Percentiles rank a stretch among this genome's conserved stretches.
Conservation (phyloP, 2,329 filamentous ascomycete species). For the Venturia asperata region DNA sequence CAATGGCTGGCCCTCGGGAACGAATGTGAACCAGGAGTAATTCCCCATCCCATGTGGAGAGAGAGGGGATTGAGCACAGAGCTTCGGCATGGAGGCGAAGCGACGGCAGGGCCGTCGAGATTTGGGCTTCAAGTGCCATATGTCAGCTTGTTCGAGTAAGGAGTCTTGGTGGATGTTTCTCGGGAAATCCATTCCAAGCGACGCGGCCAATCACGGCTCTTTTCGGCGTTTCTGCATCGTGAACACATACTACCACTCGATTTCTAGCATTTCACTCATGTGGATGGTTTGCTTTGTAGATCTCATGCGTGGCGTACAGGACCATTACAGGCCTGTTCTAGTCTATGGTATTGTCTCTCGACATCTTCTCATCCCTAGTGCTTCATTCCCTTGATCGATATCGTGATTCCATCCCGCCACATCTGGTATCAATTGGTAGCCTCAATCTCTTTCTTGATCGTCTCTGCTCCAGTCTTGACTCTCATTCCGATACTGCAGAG, state of each 20-base stretch:
- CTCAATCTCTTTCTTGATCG: constrained; percentile 18
- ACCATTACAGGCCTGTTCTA: neutral
- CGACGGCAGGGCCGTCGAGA: neutral
- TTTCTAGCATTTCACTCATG: neutral
- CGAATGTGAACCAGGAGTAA: neutral
- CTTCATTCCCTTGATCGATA: neutral
- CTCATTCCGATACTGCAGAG: constrained; percentile 18
- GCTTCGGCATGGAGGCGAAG: constrained; percentile 4
- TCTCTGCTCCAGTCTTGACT: constrained; percentile 19
- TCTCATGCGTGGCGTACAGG: neutral
- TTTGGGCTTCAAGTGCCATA: neutral
- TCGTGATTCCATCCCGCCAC: neutral
- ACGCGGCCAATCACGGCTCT: constrained; percentile 1
- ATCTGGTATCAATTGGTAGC: constrained; percentile 1
- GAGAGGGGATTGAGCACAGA: neutral
- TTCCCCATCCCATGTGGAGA: neutral
- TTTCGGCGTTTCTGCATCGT: neutral
- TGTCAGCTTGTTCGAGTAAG: constrained; percentile 8
- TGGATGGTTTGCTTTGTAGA: neutral
- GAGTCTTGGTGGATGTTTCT: neutral
- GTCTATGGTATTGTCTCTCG: neutral
- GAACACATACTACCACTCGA: neutral
- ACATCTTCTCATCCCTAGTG: neutral
- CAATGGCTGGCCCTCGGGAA: constrained; percentile 8
- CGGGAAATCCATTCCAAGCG: neutral